Evolutionary conservation across 108 stramenopile species (phyloP).

Genomic region (Nitzschia sp.): DNA sequence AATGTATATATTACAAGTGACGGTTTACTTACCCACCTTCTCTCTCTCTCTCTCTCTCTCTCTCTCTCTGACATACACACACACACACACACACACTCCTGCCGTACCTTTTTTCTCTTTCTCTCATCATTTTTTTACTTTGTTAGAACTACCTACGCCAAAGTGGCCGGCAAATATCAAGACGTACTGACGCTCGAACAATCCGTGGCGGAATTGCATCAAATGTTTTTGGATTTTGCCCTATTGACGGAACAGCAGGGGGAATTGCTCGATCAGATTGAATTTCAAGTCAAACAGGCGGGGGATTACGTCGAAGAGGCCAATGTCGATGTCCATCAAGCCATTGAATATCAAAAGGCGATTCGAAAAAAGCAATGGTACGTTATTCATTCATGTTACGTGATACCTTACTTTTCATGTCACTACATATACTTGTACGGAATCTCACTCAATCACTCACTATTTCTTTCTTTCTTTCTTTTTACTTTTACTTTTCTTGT

Average conservation of each 20-base stretch:
- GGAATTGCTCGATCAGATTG: constrained; percentile 97
- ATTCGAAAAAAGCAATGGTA: constrained; percentile 95
- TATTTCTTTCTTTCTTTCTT: background rate
- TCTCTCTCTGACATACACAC: too few species aligned
- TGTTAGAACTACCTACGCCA: constrained; percentile 68
- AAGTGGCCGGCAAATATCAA: constrained; percentile 96
- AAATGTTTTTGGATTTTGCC: constrained; percentile 99
- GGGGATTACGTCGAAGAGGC: constrained; percentile 96
- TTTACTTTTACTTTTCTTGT: too few species aligned
- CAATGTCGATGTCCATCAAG: constrained; percentile 87
- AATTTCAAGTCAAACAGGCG: constrained; percentile 93
- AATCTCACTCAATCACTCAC: background rate
- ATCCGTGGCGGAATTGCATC: constrained; percentile 94
- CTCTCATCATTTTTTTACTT: too few species aligned
- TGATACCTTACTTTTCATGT: background rate
- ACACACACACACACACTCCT: background rate
- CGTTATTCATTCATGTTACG: constrained; percentile 81
- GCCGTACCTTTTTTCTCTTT: background rate
- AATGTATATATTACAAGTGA: too few species aligned
- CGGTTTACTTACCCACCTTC: too few species aligned
- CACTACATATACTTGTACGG: background rate
- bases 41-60: too few species aligned
- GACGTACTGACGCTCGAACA: constrained; percentile 96
- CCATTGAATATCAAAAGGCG: constrained; percentile 89
- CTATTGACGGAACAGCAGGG: constrained; percentile 97